phyloP scores from a whole-genome alignment of 345 rosid species.

The Bretschneidera sinensis region DNA sequence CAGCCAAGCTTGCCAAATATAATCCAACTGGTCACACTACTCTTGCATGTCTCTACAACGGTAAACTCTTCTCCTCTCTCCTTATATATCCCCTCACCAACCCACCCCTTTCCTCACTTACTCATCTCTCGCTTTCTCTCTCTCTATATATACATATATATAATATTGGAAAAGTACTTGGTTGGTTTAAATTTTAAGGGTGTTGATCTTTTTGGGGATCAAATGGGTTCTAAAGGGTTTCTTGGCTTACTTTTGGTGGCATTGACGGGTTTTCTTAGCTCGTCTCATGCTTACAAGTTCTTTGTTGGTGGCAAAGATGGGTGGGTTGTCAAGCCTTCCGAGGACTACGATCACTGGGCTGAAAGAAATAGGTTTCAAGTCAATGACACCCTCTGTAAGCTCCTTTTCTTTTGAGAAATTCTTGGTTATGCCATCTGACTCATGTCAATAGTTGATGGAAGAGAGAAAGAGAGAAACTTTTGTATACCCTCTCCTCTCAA shows the following conservation, averaged over 20 bases:
- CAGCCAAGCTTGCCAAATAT: slow-evolving; percentile 26
- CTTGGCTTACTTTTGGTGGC: slow-evolving; percentile 7
- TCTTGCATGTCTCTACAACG: slow-evolving; percentile 22
- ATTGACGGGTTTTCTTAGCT: slow-evolving; percentile 15
- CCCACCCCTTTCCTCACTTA: background rate
- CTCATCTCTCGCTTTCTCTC: background rate
- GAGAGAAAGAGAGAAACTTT: too few relatives aligned
- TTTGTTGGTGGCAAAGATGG: slow-evolving; percentile 76
- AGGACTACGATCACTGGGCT: slow-evolving; percentile 74
- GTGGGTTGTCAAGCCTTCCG: slow-evolving; percentile 66
- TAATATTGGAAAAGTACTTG: slow-evolving; percentile 14
- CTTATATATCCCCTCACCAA: slow-evolving; percentile 25
- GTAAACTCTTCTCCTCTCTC: slow-evolving; percentile 18
- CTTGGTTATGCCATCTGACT: too few relatives aligned
- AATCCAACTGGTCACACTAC: too few relatives aligned
- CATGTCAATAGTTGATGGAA: too few relatives aligned
- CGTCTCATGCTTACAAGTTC: slow-evolving; percentile 42
- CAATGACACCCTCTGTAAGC: slow-evolving; percentile 72
- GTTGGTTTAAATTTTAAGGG: slow-evolving; percentile 10
- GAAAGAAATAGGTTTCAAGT: slow-evolving; percentile 77
- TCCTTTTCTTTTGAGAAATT: too few relatives aligned
- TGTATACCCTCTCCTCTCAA: too few relatives aligned
- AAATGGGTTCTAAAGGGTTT: slow-evolving; percentile 29
- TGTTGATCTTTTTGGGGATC: slow-evolving; percentile 15
- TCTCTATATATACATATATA: background rate